Evolutionary conservation across 129 eudicot species (phyloP).

Genomic region (Pittosporum tobira): DNA sequence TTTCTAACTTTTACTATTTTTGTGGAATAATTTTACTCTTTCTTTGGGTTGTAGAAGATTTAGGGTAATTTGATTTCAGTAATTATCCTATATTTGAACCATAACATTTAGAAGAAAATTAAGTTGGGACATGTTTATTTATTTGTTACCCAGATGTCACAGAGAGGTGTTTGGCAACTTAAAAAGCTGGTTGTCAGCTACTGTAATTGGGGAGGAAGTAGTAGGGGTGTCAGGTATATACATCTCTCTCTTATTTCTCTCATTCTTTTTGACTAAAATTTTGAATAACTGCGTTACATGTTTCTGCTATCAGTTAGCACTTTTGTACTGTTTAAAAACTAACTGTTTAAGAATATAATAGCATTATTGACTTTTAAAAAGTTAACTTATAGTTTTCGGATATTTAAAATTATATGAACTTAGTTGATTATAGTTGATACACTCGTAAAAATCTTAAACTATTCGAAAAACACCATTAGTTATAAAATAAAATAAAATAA

Average conservation of each 20-base stretch:
- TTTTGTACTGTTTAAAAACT: neutral
- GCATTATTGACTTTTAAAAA: too few relatives aligned
- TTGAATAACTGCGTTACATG: neutral
- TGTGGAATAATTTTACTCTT: too few relatives aligned
- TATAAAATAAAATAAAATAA: neutral
- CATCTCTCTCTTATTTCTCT: neutral
- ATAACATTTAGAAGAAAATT: neutral
- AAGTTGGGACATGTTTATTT: neutral
- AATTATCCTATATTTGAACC: too few relatives aligned
- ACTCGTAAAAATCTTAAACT: too few relatives aligned
- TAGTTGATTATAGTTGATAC: too few relatives aligned
- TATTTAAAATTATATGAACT: neutral
- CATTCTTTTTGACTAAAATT: too few relatives aligned
- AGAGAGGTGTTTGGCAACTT: conserved; percentile 83
- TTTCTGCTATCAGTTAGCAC: neutral
- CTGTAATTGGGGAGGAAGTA: conserved; percentile 90
- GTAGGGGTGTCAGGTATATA: conserved; percentile 68
- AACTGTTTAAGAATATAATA: too few relatives aligned
- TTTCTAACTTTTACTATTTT: too few relatives aligned
- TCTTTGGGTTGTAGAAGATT: too few relatives aligned
- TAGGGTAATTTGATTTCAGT: too few relatives aligned
- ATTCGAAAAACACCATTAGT: too few relatives aligned
- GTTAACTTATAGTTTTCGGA: too few relatives aligned
- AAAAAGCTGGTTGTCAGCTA: conserved; percentile 66
- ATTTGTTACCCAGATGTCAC: conserved; percentile 40